A percentile compares a stretch with the other conserved stretches of the same genome.
Conservation (phyloP, 805 yeast species). For the Yamadazyma philogaea region DNA sequence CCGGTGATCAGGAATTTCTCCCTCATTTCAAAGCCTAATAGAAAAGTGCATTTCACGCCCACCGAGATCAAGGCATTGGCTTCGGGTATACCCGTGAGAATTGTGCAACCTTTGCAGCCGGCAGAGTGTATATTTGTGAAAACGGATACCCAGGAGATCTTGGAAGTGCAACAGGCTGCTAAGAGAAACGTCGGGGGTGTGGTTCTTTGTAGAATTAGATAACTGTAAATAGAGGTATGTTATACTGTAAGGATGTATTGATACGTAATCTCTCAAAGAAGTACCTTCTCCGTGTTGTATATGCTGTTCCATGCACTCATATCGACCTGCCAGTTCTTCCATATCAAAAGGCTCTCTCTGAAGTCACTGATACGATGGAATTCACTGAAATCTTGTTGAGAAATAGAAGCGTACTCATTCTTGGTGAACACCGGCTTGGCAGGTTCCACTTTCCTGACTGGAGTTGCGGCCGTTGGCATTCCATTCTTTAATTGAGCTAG, state of each 20-base stretch:
- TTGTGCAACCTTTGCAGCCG: slow-evolving; percentile 77
- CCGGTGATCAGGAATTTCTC: slow-evolving; percentile 73
- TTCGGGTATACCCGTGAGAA: slow-evolving; percentile 70
- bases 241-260: slow-evolving; percentile 1
- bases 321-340: slow-evolving; percentile 86
- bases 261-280: slow-evolving; percentile 17
- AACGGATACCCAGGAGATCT: slow-evolving; percentile 43
- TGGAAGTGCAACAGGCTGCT: slow-evolving; percentile 86
- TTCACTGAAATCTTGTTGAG: slow-evolving; percentile 20
- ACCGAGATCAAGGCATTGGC: slow-evolving; percentile 71
- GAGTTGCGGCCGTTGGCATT: slow-evolving; percentile 5
- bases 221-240: slow-evolving; percentile 14
- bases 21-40: slow-evolving; percentile 80
- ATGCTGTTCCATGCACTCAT: slow-evolving; percentile 78
- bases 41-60: slow-evolving; percentile 60
- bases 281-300: slow-evolving; percentile 44
- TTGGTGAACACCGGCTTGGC: slow-evolving; percentile 29
- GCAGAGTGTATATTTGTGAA: slow-evolving; percentile 82
- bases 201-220: slow-evolving; percentile 74
- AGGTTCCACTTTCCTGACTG: slow-evolving; percentile 17
- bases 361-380: slow-evolving; percentile 44
- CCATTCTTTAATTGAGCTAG: slow-evolving; percentile 14
- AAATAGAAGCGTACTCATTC: slow-evolving; percentile 28
- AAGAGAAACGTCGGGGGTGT: slow-evolving; percentile 68
- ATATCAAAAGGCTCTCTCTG: slow-evolving; percentile 57